These are phyloP conservation scores for Citrus sp. DNA, from an alignment of 345 rosid genomes.

Conservation along the genomic window DNA sequence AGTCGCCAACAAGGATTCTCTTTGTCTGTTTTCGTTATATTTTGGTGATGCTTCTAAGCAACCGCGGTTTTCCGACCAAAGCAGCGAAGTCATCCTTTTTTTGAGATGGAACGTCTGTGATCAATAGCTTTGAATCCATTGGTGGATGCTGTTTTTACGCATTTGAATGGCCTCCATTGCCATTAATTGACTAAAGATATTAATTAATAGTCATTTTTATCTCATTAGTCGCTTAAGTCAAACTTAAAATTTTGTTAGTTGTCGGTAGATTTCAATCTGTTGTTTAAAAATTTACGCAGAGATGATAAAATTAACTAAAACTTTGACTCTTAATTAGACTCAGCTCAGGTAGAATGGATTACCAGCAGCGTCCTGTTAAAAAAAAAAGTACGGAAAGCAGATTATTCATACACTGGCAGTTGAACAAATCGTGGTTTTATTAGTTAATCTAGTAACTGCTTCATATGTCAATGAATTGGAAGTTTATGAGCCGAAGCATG, in stretches of 20 bases:
- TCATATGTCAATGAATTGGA: not conserved
- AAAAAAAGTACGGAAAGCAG: not conserved
- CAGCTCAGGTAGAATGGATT: not conserved
- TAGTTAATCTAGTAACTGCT: conserved; percentile 12
- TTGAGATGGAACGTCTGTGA: conserved; percentile 1
- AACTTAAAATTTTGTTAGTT: not conserved
- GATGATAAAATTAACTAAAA: not conserved
- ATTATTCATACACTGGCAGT: conserved; percentile 20
- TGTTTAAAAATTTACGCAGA: not conserved
- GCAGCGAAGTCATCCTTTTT: conserved; percentile 14
- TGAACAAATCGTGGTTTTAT: conserved; percentile 25
- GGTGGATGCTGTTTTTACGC: not conserved
- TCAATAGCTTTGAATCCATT: not conserved
- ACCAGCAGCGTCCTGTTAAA: not conserved
- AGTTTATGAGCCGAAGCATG: not conserved
- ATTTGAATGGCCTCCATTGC: not conserved
- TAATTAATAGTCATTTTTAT: not conserved
- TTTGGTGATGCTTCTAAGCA: conserved; percentile 32
- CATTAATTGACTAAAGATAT: not conserved
- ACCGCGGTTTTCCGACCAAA: conserved; percentile 11
- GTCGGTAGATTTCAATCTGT: conserved; percentile 1
- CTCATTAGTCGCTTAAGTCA: not conserved
- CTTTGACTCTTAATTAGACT: not conserved
- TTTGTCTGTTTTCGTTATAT: not conserved
- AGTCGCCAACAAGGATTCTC: not conserved